A percentile compares a stretch with the other conserved stretches of the same genome.
Evolutionary conservation across 495 filamentous ascomycete species (phyloP).

Genomic region (Trichoderma reesei): DNA sequence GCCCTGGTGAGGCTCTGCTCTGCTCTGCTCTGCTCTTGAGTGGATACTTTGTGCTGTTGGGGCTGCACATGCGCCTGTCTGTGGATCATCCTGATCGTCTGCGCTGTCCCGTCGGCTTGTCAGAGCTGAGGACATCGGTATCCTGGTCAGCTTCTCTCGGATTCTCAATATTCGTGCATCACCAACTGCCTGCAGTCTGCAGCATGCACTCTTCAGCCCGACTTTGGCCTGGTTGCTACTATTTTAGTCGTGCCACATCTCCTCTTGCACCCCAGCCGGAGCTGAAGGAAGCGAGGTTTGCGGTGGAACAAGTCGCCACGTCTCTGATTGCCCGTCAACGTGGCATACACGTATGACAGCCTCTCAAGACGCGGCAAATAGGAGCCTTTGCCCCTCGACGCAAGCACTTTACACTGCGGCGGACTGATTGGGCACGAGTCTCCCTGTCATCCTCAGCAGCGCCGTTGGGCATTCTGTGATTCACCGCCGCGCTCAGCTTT

Average conservation of each 20-base stretch:
- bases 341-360: not conserved
- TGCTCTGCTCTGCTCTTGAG: not conserved
- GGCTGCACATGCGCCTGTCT: no score
- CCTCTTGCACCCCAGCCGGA: no score
- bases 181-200: no score
- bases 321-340: not conserved
- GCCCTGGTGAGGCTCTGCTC: constrained; percentile 20
- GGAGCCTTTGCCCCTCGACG: not conserved
- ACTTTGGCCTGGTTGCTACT: no score
- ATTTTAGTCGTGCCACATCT: no score
- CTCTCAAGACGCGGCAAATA: not conserved
- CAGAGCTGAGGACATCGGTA: no score
- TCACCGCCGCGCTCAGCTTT: not conserved
- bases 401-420: not conserved
- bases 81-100: not conserved
- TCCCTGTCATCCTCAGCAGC: not conserved
- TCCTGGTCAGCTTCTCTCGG: no score
- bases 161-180: no score
- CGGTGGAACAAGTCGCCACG: not conserved
- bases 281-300: not conserved
- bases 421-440: not conserved
- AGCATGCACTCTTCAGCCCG: no score
- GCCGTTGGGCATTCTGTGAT: not conserved
- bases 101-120: no score
- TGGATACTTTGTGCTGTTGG: no score